phyloP scores from a whole-genome alignment of 2,329 filamentous ascomycete species.

The Sporothrix curviconia region DNA sequence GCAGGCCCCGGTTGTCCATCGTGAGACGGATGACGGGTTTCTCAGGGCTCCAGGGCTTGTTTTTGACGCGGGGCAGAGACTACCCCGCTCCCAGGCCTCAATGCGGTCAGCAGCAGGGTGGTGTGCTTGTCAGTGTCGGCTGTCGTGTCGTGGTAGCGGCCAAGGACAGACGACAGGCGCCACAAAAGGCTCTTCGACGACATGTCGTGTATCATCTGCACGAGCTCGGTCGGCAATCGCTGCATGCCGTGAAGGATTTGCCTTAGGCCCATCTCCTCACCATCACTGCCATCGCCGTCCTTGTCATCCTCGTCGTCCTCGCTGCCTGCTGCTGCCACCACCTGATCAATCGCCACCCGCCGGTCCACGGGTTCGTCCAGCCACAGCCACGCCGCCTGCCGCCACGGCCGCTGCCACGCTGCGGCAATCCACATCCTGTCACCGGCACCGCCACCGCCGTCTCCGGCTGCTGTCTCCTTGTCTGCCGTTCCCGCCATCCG shows the following conservation, averaged over 20 bases:
- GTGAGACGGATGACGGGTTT: neutral
- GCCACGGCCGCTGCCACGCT: slow-evolving; percentile 5
- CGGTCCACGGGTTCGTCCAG: neutral
- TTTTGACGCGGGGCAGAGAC: too few relatives aligned
- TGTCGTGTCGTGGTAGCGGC: neutral
- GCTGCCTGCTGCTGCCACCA: neutral
- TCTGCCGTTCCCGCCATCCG: too few relatives aligned
- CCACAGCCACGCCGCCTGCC: slow-evolving; percentile 1
- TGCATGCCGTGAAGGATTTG: neutral
- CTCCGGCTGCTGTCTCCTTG: too few relatives aligned
- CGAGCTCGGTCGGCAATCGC: slow-evolving; percentile 1
- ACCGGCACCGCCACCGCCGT: neutral
- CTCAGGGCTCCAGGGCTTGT: too few relatives aligned
- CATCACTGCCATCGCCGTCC: too few relatives aligned
- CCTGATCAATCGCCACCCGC: neutral
- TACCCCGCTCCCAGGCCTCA: slow-evolving; percentile 2
- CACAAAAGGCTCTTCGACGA: slow-evolving; percentile 1
- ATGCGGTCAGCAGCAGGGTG: neutral
- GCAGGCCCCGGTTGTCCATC: neutral
- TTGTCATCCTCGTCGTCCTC: neutral
- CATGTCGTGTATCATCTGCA: neutral
- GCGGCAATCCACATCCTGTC: neutral
- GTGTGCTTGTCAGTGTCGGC: neutral
- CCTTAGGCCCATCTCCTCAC: neutral
- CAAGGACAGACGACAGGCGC: neutral